These are phyloP conservation scores for Ogataea trehaloabstinens DNA, from an alignment of 805 yeast species.

Conservation along the genomic window DNA sequence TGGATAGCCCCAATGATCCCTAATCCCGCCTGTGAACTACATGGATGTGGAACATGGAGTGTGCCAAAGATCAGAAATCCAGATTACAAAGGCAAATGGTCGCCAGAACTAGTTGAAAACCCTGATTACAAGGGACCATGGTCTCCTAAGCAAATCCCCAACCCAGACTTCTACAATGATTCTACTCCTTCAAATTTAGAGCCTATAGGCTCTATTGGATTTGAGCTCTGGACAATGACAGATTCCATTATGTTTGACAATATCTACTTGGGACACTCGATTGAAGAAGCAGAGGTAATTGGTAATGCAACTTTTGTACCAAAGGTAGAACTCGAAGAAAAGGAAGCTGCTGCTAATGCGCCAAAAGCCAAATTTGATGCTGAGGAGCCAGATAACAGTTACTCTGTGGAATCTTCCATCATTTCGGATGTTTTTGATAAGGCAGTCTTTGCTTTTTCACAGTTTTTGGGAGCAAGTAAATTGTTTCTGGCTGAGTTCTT, in stretches of 20 bases:
- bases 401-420: slow-evolving; percentile 16
- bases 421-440: slow-evolving; percentile 18
- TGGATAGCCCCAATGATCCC: slow-evolving; percentile 71
- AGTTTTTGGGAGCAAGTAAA: slow-evolving; percentile 27
- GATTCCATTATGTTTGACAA: slow-evolving; percentile 74
- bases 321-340: slow-evolving; percentile 51
- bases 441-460: slow-evolving; percentile 16
- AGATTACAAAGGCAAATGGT: slow-evolving; percentile 76
- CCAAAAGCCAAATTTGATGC: slow-evolving; percentile 44
- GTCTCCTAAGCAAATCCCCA: slow-evolving; percentile 62
- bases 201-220: slow-evolving; percentile 77
- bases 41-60: slow-evolving; percentile 83
- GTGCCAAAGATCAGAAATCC: slow-evolving; percentile 69
- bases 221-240: slow-evolving; percentile 89
- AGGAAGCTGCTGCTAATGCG: slow-evolving; percentile 37
- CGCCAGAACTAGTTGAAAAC: slow-evolving; percentile 62
- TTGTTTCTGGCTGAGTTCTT: slow-evolving; percentile 38
- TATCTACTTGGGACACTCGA: slow-evolving; percentile 79
- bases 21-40: slow-evolving; percentile 69
- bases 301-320: slow-evolving; percentile 74
- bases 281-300: slow-evolving; percentile 78
- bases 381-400: slow-evolving; percentile 29
- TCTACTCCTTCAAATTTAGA: slow-evolving; percentile 55
- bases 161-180: slow-evolving; percentile 69
- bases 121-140: slow-evolving; percentile 81